Base-by-base conservation (phyloP, 768 basidiomycete genomes). In the Mycena sanguinolenta region DNA sequence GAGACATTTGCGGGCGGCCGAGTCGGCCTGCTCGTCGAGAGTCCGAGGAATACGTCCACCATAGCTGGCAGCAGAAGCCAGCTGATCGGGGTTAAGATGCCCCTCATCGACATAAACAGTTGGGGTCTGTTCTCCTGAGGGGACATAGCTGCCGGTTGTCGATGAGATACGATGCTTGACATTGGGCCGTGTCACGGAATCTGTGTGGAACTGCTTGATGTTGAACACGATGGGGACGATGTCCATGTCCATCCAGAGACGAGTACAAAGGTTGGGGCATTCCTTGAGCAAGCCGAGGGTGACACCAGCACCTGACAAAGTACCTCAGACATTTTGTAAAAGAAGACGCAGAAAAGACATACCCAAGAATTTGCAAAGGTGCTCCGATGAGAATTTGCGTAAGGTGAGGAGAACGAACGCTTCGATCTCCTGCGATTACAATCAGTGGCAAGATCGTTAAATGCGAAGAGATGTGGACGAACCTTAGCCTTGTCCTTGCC, bases 211-310 rank as follows among this genome's bases (percentile, higher is more conserved):
- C 12, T 90, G 87, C 79, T 94, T 94, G 87, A 94, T 93, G 81
- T 93, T 93, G 84, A 94, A 94, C 38, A 93, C 93, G 80, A 92
- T 86, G 67, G 94, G 94, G 23, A 95, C 93, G 58, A 95, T 90
- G 76, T 95, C 95, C 78, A 92, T 78, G 55, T 93, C 92, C 60
- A 93, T 77, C 95, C 95, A 96, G 14, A 96, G 87, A 49, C 90
- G 89, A 30, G 94, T 95, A 81, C 93, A 93, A n/a, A 96, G 82
- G 76, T 94, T 94, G 13, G 95, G 95, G 42, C 84, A 92, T 85
- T 94, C 92, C 75, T 86, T 88, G 74, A 95, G 85, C 68, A 96
- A 84, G 28, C 82, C 77, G 61, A 94, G 80, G 46, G 94, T 93
- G 65, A 96, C 87, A 74, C 94, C 94, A 6, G 92, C 91, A 74